A percentile compares a stretch with the other conserved stretches of the same genome.
These are phyloP conservation scores for Tricholoma terreum DNA, from an alignment of 768 basidiomycete species.

Conservation along the genomic window DNA sequence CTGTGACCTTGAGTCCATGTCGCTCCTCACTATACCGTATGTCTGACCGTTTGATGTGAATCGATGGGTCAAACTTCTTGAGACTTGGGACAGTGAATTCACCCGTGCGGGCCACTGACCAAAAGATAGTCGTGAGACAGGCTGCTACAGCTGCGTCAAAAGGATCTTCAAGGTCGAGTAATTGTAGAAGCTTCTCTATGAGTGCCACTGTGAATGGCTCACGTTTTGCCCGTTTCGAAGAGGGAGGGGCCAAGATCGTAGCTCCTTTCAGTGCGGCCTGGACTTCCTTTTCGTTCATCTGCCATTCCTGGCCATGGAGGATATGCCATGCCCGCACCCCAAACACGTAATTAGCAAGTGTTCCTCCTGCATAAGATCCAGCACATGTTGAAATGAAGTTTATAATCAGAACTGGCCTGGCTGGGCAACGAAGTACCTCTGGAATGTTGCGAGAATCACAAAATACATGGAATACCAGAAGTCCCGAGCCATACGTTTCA, in stretches of 20 bases:
- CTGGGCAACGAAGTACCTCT: constrained; percentile 31
- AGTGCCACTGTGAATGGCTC: constrained; percentile 26
- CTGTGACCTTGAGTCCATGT: constrained; percentile 12
- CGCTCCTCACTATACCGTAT: constrained; percentile 4
- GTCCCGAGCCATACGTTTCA: constrained; percentile 34
- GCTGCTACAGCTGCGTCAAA: constrained; percentile 35
- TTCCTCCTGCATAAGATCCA: constrained; percentile 28
- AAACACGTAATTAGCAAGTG: constrained; percentile 35
- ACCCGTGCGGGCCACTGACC: constrained; percentile 25
- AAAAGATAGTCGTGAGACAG: constrained; percentile 40
- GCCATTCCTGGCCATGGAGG: constrained; percentile 35
- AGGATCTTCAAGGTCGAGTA: constrained; percentile 25
- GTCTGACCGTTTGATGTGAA: constrained; percentile 22
- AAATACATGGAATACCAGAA: constrained; percentile 37
- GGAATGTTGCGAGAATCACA: constrained; percentile 31
- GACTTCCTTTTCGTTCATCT: constrained; percentile 20
- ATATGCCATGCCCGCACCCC: constrained; percentile 46
- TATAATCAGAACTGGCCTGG: constrained; percentile 17
- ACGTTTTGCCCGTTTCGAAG: constrained; percentile 26
- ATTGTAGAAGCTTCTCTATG: constrained; percentile 15
- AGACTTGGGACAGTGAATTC: constrained; percentile 37
- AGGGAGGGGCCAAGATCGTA: constrained; percentile 23
- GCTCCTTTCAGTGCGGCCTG: constrained; percentile 29
- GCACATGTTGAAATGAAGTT: constrained; percentile 28
- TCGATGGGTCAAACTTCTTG: constrained; percentile 23